Evolutionary conservation across 768 basidiomycete species (phyloP).

Genomic region (Boletus sensibilis): DNA sequence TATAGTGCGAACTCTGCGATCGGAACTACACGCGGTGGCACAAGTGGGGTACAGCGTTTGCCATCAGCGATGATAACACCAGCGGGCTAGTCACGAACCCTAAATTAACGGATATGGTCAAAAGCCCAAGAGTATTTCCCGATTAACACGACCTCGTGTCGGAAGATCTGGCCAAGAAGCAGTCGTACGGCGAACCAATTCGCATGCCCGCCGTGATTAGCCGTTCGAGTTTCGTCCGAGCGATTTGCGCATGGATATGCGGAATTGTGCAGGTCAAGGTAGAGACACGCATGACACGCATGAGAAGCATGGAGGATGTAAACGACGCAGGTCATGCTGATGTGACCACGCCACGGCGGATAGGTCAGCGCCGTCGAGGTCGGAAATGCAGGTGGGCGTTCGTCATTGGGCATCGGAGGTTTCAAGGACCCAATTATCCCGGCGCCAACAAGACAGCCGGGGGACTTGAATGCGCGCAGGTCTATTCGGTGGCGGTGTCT

Average conservation of each 20-base stretch:
- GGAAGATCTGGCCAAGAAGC: slow-evolving; percentile 27
- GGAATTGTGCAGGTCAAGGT: background rate
- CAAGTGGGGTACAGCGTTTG: slow-evolving; percentile 22
- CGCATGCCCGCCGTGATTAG: slow-evolving; percentile 17
- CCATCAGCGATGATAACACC: slow-evolving; percentile 20
- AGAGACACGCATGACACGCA: slow-evolving; percentile 6
- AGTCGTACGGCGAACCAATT: slow-evolving; percentile 1
- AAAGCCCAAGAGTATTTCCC: slow-evolving; percentile 25
- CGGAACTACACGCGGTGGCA: slow-evolving; percentile 8
- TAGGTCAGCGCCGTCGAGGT: slow-evolving; percentile 21
- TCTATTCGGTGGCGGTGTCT: background rate
- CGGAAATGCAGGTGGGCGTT: slow-evolving; percentile 21
- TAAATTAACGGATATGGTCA: slow-evolving; percentile 33
- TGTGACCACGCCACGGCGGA: background rate
- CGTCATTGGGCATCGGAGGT: slow-evolving; percentile 2
- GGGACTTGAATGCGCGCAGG: background rate
- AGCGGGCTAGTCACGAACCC: slow-evolving; percentile 22
- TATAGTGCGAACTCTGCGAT: slow-evolving; percentile 13
- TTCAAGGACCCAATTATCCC: slow-evolving; percentile 7
- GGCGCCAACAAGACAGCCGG: slow-evolving; percentile 10
- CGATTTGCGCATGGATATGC: slow-evolving; percentile 19
- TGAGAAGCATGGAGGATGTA: slow-evolving; percentile 8
- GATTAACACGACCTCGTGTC: slow-evolving; percentile 25
- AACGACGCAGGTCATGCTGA: slow-evolving; percentile 7
- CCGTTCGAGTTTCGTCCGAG: slow-evolving; percentile 11